phyloP scores from a whole-genome alignment of 495 filamentous ascomycete species.

The Xylaria castorea region DNA sequence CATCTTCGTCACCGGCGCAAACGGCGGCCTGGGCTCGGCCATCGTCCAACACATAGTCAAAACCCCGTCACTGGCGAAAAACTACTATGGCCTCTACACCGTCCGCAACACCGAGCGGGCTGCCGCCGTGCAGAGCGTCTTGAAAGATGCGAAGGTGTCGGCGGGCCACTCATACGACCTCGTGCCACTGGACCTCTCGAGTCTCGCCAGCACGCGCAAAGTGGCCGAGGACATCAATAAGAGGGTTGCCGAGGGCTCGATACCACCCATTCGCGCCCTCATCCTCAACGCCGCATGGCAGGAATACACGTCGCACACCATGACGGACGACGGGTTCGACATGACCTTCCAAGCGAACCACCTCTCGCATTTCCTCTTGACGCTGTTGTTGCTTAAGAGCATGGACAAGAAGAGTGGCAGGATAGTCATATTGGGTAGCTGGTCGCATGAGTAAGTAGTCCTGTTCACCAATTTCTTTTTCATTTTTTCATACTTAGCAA shows the following conservation, averaged over 20 bases:
- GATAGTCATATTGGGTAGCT: constrained; percentile 52
- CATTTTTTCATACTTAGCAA: background rate
- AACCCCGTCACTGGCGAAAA: constrained; percentile 42
- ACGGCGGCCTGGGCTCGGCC: constrained; percentile 52
- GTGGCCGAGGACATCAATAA: constrained; percentile 47
- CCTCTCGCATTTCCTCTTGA: constrained; percentile 52
- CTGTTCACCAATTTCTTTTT: background rate
- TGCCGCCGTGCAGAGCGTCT: constrained; percentile 31
- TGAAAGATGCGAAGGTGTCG: constrained; percentile 39
- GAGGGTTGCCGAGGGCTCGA: constrained; percentile 42
- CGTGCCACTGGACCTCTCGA: constrained; percentile 50
- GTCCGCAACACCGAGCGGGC: constrained; percentile 51
- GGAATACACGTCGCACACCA: constrained; percentile 41
- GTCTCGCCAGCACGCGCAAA: constrained; percentile 48
- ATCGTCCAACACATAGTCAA: constrained; percentile 54
- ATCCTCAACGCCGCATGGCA: constrained; percentile 54
- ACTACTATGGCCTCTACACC: constrained; percentile 49
- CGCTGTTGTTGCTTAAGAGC: constrained; percentile 51
- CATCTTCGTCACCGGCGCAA: constrained; percentile 65
- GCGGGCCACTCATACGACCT: constrained; percentile 48
- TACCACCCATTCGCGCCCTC: constrained; percentile 52
- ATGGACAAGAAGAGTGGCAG: constrained; percentile 52
- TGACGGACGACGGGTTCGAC: constrained; percentile 49
- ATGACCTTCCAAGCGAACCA: constrained; percentile 55
- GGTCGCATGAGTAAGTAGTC: constrained; percentile 47